phyloP scores from a whole-genome alignment of 257 asterid genomes.

The Knoxia roxburghii region DNA sequence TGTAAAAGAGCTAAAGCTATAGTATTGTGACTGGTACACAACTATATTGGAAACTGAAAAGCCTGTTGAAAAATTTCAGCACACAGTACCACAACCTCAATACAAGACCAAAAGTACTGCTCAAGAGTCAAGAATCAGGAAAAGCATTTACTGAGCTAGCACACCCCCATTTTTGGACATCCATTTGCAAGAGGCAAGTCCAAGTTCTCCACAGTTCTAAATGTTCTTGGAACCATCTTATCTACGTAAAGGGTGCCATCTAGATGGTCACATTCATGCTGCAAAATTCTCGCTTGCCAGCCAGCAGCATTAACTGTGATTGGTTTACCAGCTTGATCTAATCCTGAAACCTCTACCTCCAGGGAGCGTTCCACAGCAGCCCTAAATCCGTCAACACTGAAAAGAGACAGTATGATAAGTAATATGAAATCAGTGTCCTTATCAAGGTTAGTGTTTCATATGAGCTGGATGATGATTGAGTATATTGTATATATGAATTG shows the following conservation, averaged over 20 bases:
- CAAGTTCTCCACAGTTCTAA: conserved; percentile 62
- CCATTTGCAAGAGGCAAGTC: conserved; percentile 75
- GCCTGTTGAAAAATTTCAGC: too few relatives aligned
- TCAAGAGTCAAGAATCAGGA: background rate
- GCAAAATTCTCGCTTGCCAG: conserved; percentile 95
- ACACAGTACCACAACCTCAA: too few relatives aligned
- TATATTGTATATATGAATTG: background rate
- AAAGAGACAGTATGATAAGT: conserved; percentile 4
- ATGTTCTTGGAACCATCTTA: conserved; percentile 76
- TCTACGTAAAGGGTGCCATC: conserved; percentile 82
- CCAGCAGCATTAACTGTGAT: conserved; percentile 77
- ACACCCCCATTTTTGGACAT: conserved; percentile 60
- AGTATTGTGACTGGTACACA: too few relatives aligned
- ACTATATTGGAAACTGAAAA: too few relatives aligned
- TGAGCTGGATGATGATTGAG: background rate
- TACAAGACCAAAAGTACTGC: too few relatives aligned
- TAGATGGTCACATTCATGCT: conserved; percentile 90
- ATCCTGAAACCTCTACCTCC: conserved; percentile 73
- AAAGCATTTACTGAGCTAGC: background rate
- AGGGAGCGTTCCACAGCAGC: conserved; percentile 83
- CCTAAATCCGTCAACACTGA: conserved; percentile 77
- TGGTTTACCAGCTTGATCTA: conserved; percentile 58
- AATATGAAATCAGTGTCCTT: background rate
- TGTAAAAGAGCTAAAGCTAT: too few relatives aligned
- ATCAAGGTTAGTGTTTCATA: background rate